Base-by-base conservation (phyloP, 2,329 filamentous ascomycete species). In the Fusarium kyushuense region DNA sequence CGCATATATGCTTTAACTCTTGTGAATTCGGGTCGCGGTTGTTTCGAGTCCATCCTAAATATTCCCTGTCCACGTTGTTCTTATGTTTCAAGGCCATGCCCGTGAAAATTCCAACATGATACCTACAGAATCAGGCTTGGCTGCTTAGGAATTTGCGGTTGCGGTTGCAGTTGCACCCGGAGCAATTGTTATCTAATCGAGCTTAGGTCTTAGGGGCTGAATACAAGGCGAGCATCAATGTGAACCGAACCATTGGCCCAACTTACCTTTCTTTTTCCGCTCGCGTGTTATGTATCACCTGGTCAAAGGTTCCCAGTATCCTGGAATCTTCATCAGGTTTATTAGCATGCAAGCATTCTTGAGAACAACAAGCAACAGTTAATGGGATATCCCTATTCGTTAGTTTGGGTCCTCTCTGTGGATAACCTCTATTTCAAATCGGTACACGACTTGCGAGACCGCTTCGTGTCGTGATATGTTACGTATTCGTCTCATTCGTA, bases 81-180 rank as follows among this genome's bases (percentile, higher is more conserved):
- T 65, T 72, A 49, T 73, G 71, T 73, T 73, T 73, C 71, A 73
- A 70, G 57, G 64, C 66, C 71, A 73, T 70, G 63, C 70, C 33
- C 12, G 6, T 38, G n/a, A 23, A 21, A 51, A 29, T 38, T 40
- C 10, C 47, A 38, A 16, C 33, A 27, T 49, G 21, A 49, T 35
- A 14, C 46, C 23, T 48, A 33, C n/a, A 6, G 19, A 21, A 38
- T n/a, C 35, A 38, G 11, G n/a, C 35, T 38, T 38, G n/a, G 35
- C n/a, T 38, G n/a, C 35, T 38, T 19, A 12, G n/a, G n/a, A 38
- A 38, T 10, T 19, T 38, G n/a, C 14, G 17, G 16, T 17, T 33
- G 14, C 32, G 17, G 16, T 33, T 19, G 17, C 10, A 23, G 47
- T 65, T 49, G 23, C 42, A 65, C 21, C 38, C 60, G 21, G 51